These are phyloP conservation scores for Colletotrichum musicola DNA, from an alignment of 2,329 filamentous ascomycete species.

Conservation along the genomic window DNA sequence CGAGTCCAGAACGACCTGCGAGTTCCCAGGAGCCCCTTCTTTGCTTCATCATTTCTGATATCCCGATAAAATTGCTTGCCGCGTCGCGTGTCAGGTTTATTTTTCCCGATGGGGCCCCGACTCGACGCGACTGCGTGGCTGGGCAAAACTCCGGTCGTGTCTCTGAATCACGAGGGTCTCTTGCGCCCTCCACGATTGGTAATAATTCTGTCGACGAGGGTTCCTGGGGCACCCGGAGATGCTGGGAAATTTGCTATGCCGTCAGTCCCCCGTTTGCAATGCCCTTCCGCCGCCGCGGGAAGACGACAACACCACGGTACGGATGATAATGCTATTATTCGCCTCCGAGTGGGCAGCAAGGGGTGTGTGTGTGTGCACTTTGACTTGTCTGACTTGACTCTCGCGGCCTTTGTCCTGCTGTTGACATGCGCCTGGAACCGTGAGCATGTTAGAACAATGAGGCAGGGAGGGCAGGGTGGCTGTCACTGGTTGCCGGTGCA, in stretches of 20 bases:
- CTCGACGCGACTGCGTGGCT: background rate
- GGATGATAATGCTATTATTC: constrained; percentile 25
- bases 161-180: background rate
- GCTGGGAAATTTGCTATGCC: constrained; percentile 30
- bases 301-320: background rate
- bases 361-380: background rate
- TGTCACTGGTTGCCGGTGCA: background rate
- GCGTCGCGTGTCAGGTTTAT: constrained; percentile 36
- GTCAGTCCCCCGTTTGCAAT: constrained; percentile 7
- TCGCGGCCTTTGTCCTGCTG: constrained; percentile 10
- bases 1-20: background rate
- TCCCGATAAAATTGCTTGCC: constrained; percentile 17
- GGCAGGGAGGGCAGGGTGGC: background rate
- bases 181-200: background rate
- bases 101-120: background rate
- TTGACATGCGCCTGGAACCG: constrained; percentile 8
- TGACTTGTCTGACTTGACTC: constrained; percentile 23
- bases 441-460: background rate
- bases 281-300: constrained; percentile 10
- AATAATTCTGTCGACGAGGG: background rate
- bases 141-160: background rate
- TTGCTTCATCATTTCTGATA: background rate
- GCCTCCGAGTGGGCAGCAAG: constrained; percentile 3
- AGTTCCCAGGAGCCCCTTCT: background rate
- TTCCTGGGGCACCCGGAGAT: constrained; percentile 30